phyloP scores from a whole-genome alignment of 2,329 filamentous ascomycete genomes.

The Aspergillus floridensis region DNA sequence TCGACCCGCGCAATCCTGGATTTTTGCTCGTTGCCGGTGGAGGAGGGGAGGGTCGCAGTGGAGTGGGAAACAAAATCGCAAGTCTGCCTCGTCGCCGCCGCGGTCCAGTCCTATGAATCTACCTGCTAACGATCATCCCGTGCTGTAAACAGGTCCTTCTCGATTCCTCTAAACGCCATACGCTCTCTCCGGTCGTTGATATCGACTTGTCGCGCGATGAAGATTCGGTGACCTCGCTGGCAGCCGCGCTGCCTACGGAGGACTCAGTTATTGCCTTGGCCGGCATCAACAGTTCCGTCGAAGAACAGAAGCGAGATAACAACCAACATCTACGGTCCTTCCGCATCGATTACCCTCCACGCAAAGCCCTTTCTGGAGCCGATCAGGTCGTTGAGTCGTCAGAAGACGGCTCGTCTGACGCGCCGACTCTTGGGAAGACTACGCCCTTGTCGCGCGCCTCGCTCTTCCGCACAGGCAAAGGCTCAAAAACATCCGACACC shows the following conservation, averaged over 20 bases:
- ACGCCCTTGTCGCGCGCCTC: conserved; percentile 50
- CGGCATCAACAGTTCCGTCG: conserved; percentile 78
- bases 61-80: conserved; percentile 84
- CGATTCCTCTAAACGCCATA: conserved; percentile 64
- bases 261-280: conserved; percentile 61
- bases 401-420: conserved; percentile 14
- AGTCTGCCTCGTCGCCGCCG: conserved; percentile 33
- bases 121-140: neutral
- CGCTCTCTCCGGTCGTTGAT: conserved; percentile 65
- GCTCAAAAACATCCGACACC: conserved; percentile 46
- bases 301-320: conserved; percentile 68
- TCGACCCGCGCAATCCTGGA: conserved; percentile 74
- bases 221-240: conserved; percentile 84
- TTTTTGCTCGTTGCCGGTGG: conserved; percentile 82
- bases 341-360: conserved; percentile 56
- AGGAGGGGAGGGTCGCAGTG: conserved; percentile 76
- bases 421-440: conserved; percentile 31
- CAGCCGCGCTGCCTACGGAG: conserved; percentile 61
- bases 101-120: neutral
- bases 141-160: conserved; percentile 61
- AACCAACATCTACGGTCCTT: conserved; percentile 85
- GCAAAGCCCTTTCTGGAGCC: conserved; percentile 32
- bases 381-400: conserved; percentile 20
- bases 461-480: conserved; percentile 47
- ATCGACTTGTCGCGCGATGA: conserved; percentile 78